Evolutionary conservation across 2,329 filamentous ascomycete species (phyloP), one percentile per base, ranked within the genome.

Genomic region (Pseudogymnoascus pannorum): DNA sequence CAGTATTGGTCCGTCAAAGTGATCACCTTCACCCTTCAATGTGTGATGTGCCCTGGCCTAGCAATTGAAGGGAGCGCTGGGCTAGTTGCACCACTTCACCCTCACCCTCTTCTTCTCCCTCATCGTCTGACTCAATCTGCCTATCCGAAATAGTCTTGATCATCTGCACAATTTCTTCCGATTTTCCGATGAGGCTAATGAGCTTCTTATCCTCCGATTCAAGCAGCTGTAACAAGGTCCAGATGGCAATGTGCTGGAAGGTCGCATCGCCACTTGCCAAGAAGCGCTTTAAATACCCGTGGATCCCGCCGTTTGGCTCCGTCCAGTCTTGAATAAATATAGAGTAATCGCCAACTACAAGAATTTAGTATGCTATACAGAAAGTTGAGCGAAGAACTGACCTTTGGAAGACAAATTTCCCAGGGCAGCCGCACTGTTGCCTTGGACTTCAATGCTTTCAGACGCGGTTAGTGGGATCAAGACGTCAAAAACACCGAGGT

Each of bases 201-300:
- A 99, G 80, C 61, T 86, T 88, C 75, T 89, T 87, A 72, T 99
- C 93, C 73, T 96, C 92, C 0, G 93, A 97, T 75, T 99, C 94
- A 58, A 99, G 87, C 4, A 99, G 83, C 72, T 99, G 94, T 3
- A 99, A 83, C 57, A 99, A 78, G 1, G 94, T 99, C 94, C 94
- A 99, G 65, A 97, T 96, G 58, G 94, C 94, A 71, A 99, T 99
- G 73, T 99, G 94, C 75, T 99, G 94, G 80, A 99, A 99, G 0
- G 94, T 99, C 0, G 94, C 87, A 72, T 99, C 94, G 40, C 92
- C 93, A 66, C 92, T 97, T 48, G 89, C 90, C 16, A 99, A 81
- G 80, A 99, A 99, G 60, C 93, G 87, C 69, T 87, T 89, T 35
- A 99, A 82, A 72, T 99, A 99, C 60, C 94, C 94, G 72, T 97